A percentile compares a stretch with the other conserved stretches of the same genome.
phyloP scores from a whole-genome alignment of 345 rosid genomes.

The Sonneratia alba region DNA sequence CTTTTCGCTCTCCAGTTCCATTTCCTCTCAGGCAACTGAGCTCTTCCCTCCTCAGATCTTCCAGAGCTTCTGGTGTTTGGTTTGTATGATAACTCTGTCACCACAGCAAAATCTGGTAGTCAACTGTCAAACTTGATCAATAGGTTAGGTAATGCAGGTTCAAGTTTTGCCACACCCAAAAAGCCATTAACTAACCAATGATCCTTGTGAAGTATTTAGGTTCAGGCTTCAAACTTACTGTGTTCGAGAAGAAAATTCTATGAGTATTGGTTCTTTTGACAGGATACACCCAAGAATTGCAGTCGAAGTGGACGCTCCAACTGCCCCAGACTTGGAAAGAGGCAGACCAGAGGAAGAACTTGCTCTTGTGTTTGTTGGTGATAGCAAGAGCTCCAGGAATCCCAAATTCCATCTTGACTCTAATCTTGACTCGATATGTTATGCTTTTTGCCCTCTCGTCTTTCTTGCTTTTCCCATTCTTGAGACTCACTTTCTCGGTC shows the following conservation, averaged over 20 bases:
- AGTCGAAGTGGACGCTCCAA: constrained; percentile 30
- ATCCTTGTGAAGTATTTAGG: background rate
- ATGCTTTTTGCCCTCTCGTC: constrained; percentile 17
- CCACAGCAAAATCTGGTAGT: background rate
- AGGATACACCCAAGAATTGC: constrained; percentile 58
- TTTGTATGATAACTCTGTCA: constrained; percentile 40
- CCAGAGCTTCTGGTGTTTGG: constrained; percentile 35
- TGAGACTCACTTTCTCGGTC: constrained; percentile 32
- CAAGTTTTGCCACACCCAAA: no score
- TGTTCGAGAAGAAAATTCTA: constrained; percentile 45
- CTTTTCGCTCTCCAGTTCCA: constrained; percentile 32
- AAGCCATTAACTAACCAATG: background rate
- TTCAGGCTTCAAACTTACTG: constrained; percentile 20
- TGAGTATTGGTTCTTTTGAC: constrained; percentile 20
- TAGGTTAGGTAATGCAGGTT: no score
- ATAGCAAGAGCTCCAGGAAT: constrained; percentile 40
- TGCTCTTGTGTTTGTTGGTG: constrained; percentile 29
- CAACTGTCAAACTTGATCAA: no score
- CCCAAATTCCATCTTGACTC: constrained; percentile 32
- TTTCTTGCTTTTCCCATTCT: constrained; percentile 26
- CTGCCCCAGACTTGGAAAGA: constrained; percentile 13
- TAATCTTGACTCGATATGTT: constrained; percentile 24
- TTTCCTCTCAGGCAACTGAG: constrained; percentile 36
- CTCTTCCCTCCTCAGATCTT: constrained; percentile 34
- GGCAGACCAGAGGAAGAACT: constrained; percentile 46